These are phyloP conservation scores for Hortiboletus flavorubellus DNA, from an alignment of 768 basidiomycete genomes.

Conservation along the genomic window DNA sequence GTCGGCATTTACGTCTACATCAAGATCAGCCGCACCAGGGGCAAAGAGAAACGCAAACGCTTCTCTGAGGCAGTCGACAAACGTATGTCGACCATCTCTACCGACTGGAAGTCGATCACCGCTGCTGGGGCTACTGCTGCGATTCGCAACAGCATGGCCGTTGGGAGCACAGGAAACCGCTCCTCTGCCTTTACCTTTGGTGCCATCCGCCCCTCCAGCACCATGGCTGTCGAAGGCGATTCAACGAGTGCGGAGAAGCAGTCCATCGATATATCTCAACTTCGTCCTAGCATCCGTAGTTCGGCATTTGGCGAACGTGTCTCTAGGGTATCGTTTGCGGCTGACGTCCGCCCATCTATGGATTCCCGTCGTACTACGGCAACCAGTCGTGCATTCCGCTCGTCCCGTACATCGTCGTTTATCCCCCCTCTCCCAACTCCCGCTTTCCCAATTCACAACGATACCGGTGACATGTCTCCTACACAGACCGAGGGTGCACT, in stretches of 20 bases:
- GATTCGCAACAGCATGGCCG: constrained; percentile 65
- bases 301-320: constrained; percentile 48
- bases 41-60: constrained; percentile 49
- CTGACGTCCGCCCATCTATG: constrained; percentile 47
- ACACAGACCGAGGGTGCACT: constrained; percentile 42
- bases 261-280: constrained; percentile 36
- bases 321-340: constrained; percentile 69
- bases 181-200: constrained; percentile 56
- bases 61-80: constrained; percentile 71
- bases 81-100: constrained; percentile 79
- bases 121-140: constrained; percentile 69
- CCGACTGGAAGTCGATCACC: constrained; percentile 74
- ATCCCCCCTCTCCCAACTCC: constrained; percentile 40
- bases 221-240: constrained; percentile 42
- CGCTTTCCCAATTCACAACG: constrained; percentile 18
- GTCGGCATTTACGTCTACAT: constrained; percentile 47
- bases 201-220: constrained; percentile 47
- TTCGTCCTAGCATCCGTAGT: constrained; percentile 55
- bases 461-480: constrained; percentile 37
- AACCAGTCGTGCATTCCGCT: constrained; percentile 44
- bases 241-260: constrained; percentile 34
- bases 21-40: constrained; percentile 47
- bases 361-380: constrained; percentile 42
- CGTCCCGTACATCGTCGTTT: constrained; percentile 38
- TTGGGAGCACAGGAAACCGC: constrained; percentile 35